phyloP scores from a whole-genome alignment of 2,329 filamentous ascomycete species.

The Podosphaera fusca region DNA sequence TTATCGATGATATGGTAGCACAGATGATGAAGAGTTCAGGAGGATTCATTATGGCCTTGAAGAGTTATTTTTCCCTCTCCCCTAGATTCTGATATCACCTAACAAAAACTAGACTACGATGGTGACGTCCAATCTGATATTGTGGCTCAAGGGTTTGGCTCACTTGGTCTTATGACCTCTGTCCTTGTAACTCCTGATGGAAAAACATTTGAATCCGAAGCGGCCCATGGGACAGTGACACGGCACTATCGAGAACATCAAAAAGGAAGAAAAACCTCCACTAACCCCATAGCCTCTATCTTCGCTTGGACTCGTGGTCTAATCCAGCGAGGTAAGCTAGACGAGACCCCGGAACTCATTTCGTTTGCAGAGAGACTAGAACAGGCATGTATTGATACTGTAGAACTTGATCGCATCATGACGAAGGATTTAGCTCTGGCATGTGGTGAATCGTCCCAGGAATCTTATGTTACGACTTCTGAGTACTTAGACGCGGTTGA shows the following conservation, averaged over 20 bases:
- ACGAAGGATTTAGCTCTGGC: slow-evolving; percentile 97
- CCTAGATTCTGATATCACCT: not conserved
- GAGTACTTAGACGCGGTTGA: slow-evolving; percentile 89
- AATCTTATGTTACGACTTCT: slow-evolving; percentile 72
- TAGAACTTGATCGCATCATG: slow-evolving; percentile 89
- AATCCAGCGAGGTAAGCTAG: slow-evolving; percentile 76
- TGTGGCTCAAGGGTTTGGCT: slow-evolving; percentile 93
- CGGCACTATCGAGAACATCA: slow-evolving; percentile 98
- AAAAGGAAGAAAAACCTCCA: slow-evolving; percentile 90
- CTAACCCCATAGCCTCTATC: slow-evolving; percentile 96
- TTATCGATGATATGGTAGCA: slow-evolving; percentile 99
- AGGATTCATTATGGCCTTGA: slow-evolving; percentile 91
- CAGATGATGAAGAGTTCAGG: slow-evolving; percentile 99
- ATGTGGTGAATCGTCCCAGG: slow-evolving; percentile 65
- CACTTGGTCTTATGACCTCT: slow-evolving; percentile 93
- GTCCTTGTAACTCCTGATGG: slow-evolving; percentile 92
- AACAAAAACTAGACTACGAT: slow-evolving; percentile 53
- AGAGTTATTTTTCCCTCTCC: slow-evolving; percentile 41
- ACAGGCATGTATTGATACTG: slow-evolving; percentile 80
- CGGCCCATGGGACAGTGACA: slow-evolving; percentile 93
- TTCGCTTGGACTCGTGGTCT: slow-evolving; percentile 97
- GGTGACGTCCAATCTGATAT: slow-evolving; percentile 98
- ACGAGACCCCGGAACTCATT: slow-evolving; percentile 76
- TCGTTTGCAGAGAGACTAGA: slow-evolving; percentile 82
- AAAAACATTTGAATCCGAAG: slow-evolving; percentile 92